Base-by-base conservation (phyloP, 164 flowering plant species). In the Saururus chinensis region DNA sequence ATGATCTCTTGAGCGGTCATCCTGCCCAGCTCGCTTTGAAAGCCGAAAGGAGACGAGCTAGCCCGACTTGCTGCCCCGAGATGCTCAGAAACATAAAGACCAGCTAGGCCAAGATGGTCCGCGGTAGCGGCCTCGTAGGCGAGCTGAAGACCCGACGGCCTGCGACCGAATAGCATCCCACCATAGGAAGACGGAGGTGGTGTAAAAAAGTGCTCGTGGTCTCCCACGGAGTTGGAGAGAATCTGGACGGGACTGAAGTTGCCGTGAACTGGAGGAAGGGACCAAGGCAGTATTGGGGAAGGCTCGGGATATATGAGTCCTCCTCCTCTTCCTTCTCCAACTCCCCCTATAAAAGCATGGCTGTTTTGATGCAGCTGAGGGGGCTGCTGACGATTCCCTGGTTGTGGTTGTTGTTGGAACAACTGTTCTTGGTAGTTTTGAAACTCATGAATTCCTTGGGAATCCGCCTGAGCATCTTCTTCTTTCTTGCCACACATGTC, bases 1-100 rank as follows among this genome's bases (percentile, higher is more conserved):
- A 95, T 85, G 57, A 95, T 88, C 61, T 95, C 99, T 67, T 91
- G 97, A 40, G 99, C 89, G 9, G 84, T 82, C 89, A 93, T 77
- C 69, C 83, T 84, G 19, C 86, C 84, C 58, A 88, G 53, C 75
- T 90, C 96, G 17, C 81, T 73, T 59, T 88, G 93, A 25, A 82
- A 75, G 11, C 83, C 84, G 57, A 87, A 83, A 19, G 87, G 82
- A 1, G 74, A 68, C 0, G 86, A 73, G 55, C 79, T 76, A 40
- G 84, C 69, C 60, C 79, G 84, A 51, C 68, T 73, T 30, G 73
- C 74, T 14, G 70, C 81, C 2, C 83, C 88, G 4, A 87, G 62
- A 9, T 80, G 59, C 21, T 87, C 95, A 0, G 96, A 79, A 16
- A 86, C 51, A 56, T 67, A 67, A 17, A 67, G 55, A 49, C 51